Conservation (phyloP, 208 protist genomes). For the Phytomonas francai region DNA sequence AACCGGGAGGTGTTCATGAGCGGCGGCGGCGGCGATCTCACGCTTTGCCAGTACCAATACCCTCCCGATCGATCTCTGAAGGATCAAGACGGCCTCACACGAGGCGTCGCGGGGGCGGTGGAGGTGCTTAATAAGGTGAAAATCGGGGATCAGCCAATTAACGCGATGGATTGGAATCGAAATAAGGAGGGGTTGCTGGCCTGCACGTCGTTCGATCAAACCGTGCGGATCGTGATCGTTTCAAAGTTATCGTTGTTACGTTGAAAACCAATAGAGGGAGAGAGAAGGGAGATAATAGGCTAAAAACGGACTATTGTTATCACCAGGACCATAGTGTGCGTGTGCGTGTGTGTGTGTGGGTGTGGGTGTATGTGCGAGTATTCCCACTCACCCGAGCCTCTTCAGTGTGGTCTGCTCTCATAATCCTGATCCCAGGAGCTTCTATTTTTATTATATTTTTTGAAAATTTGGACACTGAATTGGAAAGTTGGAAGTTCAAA, state of each 20-base stretch:
- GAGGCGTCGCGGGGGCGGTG: constrained; percentile 71
- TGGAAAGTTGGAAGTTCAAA: too few relatives aligned
- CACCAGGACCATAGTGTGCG: not conserved
- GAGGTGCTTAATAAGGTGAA: constrained; percentile 79
- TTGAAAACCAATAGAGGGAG: constrained; percentile 12
- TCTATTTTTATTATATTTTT: too few relatives aligned
- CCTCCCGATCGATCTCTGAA: constrained; percentile 71
- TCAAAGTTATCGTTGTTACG: constrained; percentile 69
- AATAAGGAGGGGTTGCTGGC: constrained; percentile 76
- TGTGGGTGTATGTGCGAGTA: too few relatives aligned
- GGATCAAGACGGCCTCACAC: constrained; percentile 53
- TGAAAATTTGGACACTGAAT: too few relatives aligned
- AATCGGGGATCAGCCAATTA: constrained; percentile 83
- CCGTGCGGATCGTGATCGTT: constrained; percentile 78
- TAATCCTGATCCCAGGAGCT: too few relatives aligned
- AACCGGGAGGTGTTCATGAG: constrained; percentile 89
- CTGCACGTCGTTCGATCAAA: constrained; percentile 82
- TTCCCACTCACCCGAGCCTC: too few relatives aligned
- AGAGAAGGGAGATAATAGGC: not conserved
- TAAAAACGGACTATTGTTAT: not conserved
- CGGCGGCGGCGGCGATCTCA: constrained; percentile 80
- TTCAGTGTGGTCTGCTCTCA: too few relatives aligned
- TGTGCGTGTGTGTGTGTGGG: not conserved
- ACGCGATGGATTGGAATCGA: constrained; percentile 79
- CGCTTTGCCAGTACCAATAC: constrained; percentile 87